Evolutionary conservation across 805 yeast species (phyloP).

Genomic region (Candida corydali): DNA sequence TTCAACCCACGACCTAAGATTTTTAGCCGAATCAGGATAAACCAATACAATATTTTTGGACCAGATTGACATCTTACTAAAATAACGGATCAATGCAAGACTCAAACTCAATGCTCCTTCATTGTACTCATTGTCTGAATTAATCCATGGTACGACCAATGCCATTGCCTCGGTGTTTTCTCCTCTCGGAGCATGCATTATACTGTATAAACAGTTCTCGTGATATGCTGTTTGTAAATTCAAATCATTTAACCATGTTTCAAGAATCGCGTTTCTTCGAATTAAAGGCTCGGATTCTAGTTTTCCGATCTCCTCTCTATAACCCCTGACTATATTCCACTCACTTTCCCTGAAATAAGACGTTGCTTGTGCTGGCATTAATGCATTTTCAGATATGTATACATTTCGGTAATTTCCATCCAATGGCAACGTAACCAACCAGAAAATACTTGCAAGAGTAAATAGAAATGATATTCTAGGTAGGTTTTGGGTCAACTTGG

Average conservation of each 20-base stretch:
- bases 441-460: slow-evolving; percentile 30
- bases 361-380: slow-evolving; percentile 94
- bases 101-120: slow-evolving; percentile 77
- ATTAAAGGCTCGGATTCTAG: slow-evolving; percentile 27
- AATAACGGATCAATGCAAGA: slow-evolving; percentile 71
- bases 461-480: slow-evolving; percentile 32
- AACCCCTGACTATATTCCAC: slow-evolving; percentile 89
- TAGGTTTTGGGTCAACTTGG: slow-evolving; percentile 28
- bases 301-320: slow-evolving; percentile 53
- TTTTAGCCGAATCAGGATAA: slow-evolving; percentile 66
- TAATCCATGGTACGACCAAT: slow-evolving; percentile 81
- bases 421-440: slow-evolving; percentile 63
- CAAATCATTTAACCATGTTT: slow-evolving; percentile 60
- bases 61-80: slow-evolving; percentile 88
- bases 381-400: slow-evolving; percentile 91
- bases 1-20: slow-evolving; percentile 82
- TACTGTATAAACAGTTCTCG: slow-evolving; percentile 56
- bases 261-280: slow-evolving; percentile 44
- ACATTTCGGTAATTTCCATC: slow-evolving; percentile 81
- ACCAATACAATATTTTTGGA: slow-evolving; percentile 89
- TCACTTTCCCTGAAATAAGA: slow-evolving; percentile 90
- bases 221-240: slow-evolving; percentile 62
- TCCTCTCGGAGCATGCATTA: slow-evolving; percentile 89
- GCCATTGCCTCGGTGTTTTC: slow-evolving; percentile 96
- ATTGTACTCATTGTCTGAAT: slow-evolving; percentile 60